Percentiles rank a stretch among this genome's conserved stretches.
phyloP scores from a whole-genome alignment of 2,329 filamentous ascomycete species.

The Pseudophaeomoniella oleicola region DNA sequence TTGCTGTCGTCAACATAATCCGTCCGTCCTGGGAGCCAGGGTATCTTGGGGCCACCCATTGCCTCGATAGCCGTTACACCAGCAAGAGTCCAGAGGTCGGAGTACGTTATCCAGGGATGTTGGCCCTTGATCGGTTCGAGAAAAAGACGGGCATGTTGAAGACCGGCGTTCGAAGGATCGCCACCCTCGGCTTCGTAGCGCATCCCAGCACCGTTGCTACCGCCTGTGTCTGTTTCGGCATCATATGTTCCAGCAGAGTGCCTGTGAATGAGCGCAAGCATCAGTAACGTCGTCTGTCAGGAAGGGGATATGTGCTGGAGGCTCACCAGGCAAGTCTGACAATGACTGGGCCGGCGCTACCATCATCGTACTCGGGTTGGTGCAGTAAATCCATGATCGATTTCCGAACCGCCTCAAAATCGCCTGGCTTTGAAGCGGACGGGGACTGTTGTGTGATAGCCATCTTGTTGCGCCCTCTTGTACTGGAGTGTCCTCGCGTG shows the following conservation, averaged over 20 bases:
- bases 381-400: constrained; percentile 39
- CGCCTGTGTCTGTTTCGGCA: constrained; percentile 43
- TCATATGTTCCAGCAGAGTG: constrained; percentile 52
- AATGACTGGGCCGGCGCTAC: constrained; percentile 47
- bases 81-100: constrained; percentile 51
- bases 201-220: constrained; percentile 52
- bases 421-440: not conserved
- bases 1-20: constrained; percentile 48
- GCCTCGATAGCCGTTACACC: constrained; percentile 43
- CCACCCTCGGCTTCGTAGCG: constrained; percentile 49
- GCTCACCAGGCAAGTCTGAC: constrained; percentile 47
- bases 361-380: constrained; percentile 51
- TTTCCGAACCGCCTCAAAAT: constrained; percentile 33
- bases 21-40: constrained; percentile 44
- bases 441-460: not conserved
- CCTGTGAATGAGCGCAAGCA: constrained; percentile 19
- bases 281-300: constrained; percentile 3
- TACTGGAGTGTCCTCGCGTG: no score
- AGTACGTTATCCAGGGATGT: constrained; percentile 50
- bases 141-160: constrained; percentile 49
- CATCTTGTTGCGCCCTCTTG: no score
- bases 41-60: constrained; percentile 44
- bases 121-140: constrained; percentile 46
- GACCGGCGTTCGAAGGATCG: constrained; percentile 50
- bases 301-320: not conserved